Base-by-base conservation (phyloP, 192 early-diverging fungal genomes). In the Backusella circina region DNA sequence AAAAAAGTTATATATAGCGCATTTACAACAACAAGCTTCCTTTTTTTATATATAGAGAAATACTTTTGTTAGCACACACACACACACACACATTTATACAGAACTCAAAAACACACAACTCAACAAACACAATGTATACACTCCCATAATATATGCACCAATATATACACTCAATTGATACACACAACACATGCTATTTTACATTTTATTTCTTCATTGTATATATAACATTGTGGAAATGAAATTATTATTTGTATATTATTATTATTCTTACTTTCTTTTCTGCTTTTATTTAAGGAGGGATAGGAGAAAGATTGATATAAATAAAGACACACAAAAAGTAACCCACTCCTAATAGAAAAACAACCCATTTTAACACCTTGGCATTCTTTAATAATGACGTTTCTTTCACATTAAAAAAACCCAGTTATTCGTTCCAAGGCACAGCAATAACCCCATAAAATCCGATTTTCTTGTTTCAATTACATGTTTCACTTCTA, bases 311-410 rank as follows among this genome's bases (percentile, higher is more conserved):
- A 57, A 10, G 21, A 23, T 61, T 61, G 26, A 8, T 23, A 28
- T 61, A 28, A 61, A 28, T 28, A 28, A 61, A 13, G n/a, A n/a
- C n/a, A 28, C 13, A 61, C 10, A 61, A 28, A 61, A 28, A 61
- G 54, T 28, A 28, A 26, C 1, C 23, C 10, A 28, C 54, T 61
- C 54, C 54, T 61, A 28, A 28, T 28, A 5, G 33, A 5, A 35
- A 35, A 35, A 35, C 33, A n/a, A n/a, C n/a, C n/a, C 12, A 61
- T 61, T 61, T 15, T 44, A 44, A 13, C 10, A 12, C 12, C 15
- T 61, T 61, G 23, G 28, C 54, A 61, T 61, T 61, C n/a, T n/a
- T 61, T 61, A 61, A 61, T 61, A 61, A 61, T 61, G 54, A 28
- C 54, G 54, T 61, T 13, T n/a, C n/a, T n/a, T 23, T 26, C 54